Conservation (phyloP, 805 yeast genomes). For the Candida sakaeoensis region DNA sequence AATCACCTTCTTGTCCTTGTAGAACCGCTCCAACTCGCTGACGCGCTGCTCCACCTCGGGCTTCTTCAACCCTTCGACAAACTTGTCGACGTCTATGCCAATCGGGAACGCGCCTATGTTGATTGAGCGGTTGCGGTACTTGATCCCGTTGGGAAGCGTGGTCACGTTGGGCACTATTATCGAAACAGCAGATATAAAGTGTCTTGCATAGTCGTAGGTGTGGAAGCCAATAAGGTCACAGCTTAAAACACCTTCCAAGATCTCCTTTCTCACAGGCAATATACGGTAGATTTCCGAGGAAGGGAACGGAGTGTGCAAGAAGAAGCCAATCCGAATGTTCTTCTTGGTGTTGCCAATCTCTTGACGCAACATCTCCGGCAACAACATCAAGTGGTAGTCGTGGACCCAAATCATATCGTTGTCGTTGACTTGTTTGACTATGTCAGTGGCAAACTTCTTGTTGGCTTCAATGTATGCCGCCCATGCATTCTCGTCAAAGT, state of each 20-base stretch:
- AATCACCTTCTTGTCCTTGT: conserved; percentile 78
- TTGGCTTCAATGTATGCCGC: conserved; percentile 96
- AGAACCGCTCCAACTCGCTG: conserved; percentile 51
- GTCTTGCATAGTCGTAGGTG: conserved; percentile 98
- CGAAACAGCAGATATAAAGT: conserved; percentile 85
- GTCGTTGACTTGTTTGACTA: conserved; percentile 67
- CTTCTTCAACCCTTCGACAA: conserved; percentile 70
- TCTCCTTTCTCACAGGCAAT: conserved; percentile 91
- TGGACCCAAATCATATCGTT: conserved; percentile 96
- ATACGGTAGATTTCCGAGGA: conserved; percentile 94
- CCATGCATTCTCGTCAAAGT: conserved; percentile 97
- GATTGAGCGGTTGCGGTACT: conserved; percentile 70
- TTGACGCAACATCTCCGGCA: conserved; percentile 81
- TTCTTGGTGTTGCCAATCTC: conserved; percentile 46
- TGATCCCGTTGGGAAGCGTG: conserved; percentile 88
- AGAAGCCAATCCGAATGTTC: conserved; percentile 82
- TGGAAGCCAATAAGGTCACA: conserved; percentile 97
- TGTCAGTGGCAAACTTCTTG: conserved; percentile 68
- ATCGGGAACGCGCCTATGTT: conserved; percentile 97
- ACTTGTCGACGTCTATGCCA: conserved; percentile 94
- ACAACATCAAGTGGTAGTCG: conserved; percentile 93
- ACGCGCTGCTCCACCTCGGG: conserved; percentile 65
- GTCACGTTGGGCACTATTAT: conserved; percentile 70
- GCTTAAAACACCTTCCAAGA: conserved; percentile 83
- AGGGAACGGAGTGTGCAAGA: conserved; percentile 97